These are phyloP conservation scores for Blastobotrys aristatus DNA, from an alignment of 1,139 yeast genomes.

Conservation along the genomic window DNA sequence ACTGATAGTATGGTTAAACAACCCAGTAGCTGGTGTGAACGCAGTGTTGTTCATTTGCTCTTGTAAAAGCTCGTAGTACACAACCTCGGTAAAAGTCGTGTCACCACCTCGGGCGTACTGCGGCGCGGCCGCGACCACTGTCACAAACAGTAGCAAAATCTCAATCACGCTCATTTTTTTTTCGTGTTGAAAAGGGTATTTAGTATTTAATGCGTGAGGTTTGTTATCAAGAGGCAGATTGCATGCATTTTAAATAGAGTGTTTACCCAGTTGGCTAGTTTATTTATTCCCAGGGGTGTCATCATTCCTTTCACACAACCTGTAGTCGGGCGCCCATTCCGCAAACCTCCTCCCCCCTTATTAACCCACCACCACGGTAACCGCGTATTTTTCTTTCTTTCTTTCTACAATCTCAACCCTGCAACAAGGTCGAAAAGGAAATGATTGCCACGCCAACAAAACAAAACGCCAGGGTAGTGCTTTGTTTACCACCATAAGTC, in stretches of 20 bases:
- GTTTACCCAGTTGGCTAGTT: no score
- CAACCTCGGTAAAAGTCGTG: not conserved
- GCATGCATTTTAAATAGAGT: no score
- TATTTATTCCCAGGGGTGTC: no score
- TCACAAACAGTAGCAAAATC: not conserved
- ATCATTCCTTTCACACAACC: no score
- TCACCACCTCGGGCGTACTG: not conserved
- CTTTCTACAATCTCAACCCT: no score
- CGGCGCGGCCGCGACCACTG: not conserved
- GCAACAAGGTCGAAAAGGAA: conserved; percentile 19
- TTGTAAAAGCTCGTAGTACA: not conserved
- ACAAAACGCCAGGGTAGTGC: conserved; percentile 28
- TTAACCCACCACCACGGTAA: no score
- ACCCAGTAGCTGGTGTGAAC: not conserved
- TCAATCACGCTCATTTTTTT: not conserved
- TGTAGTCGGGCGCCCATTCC: no score
- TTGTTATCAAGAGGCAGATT: no score
- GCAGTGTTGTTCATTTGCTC: not conserved
- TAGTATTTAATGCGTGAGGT: no score
- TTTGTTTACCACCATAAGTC: conserved; percentile 54
- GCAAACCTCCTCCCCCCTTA: no score
- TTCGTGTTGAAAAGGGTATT: no score
- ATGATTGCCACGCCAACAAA: conserved; percentile 32
- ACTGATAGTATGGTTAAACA: not conserved
- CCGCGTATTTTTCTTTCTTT: no score